Evolutionary conservation across 2,329 filamentous ascomycete genomes (phyloP), one percentile per base, ranked within the genome.

Genomic region (Sclerotiophoma versabilis): DNA sequence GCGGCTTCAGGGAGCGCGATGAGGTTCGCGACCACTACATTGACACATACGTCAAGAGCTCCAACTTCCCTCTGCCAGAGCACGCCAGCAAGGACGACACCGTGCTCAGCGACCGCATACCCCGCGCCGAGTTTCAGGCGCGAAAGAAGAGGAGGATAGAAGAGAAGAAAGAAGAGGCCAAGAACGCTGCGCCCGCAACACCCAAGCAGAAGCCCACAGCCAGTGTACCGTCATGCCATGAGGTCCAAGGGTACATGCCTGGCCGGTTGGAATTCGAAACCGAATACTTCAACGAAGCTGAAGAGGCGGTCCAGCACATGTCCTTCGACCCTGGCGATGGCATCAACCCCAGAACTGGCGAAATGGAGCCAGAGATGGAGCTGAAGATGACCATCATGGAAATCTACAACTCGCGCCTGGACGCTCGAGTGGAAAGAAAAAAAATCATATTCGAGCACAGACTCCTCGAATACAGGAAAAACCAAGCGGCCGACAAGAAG

Each of bases 201-300:
- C 92, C 93, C 1, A 96, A 97, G 76, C 93, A 93, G 65, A 98
- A 98, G 71, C 95, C 95, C 0, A 98, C 93, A 0, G 93, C 93
- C 8, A 96, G 91, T 79, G 92, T 97, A 2, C 95, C 95, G 0
- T 89, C 92, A 27, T 99, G 95, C 75, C 95, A 99, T 79, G 95
- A 99, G 76, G 95, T 99, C 30, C 92, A 97, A 76, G 95, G 95
- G 3, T 99, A 96, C 74, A 99, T 99, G 95, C 95, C 95, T 3
- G 95, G 95, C 37, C 92, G 95, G 33, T 77, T 99, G 61, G 95
- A 99, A 70, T 99, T 99, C 61, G 95, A 99, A 80, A 97, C 91
- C 0, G 95, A 99, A 69, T 95, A 96, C 72, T 91, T 93, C 69
- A 99, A 99, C 69, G 95, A 99, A 69, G 95, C 95, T 0, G 95